Evolutionary conservation across 2,329 filamentous ascomycete genomes (phyloP), one percentile per base, ranked within the genome.

Genomic region (Thelonectria rubi): DNA sequence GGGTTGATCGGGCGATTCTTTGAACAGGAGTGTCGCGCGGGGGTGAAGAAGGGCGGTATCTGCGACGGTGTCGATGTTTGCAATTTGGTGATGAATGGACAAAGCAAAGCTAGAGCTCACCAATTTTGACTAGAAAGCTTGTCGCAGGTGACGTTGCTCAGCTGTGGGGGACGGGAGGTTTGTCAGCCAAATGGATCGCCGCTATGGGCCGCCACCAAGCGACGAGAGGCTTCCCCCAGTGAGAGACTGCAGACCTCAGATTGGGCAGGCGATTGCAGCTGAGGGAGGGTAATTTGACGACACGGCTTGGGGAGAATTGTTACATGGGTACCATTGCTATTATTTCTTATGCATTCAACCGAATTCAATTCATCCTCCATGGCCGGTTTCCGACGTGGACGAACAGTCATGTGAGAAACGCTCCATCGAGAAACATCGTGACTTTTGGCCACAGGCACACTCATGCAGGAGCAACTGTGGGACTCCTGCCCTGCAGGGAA

Each of bases 131-230:
- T 48, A 20, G 30, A 39, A 50, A 57, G 56, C 56, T 55, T 49
- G 32, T 15, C 6, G 43, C n/a, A 39, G 52, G 55, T 55, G 50
- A 51, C 58, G 46, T 60, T 55, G 15, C 51, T 47, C 5, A 40
- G 54, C 30, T 54, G 46, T 45, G 62, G 55, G 21, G 26, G 40
- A 24, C 21, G 32, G 55, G 50, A 45, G 11, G 54, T 64, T 64
- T 64, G 62, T 64, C 58, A 67, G 58, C 61, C 26, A 30, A 9
- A 30, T 32, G 14, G 24, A 47, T 56, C n/a, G 34, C 42, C 52
- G 30, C 58, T 63, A 55, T 40, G 39, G 57, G 39, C 34, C 49
- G 61, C 53, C 61, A 51, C 61, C 21, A 39, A 43, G 17, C 12
- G n/a, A 14, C 45, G 37, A 49, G 52, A 54, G 37, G 30, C 40